Evolutionary conservation across 1,139 yeast species (phyloP).

Genomic region (Suzukiozyma palmioleophila): DNA sequence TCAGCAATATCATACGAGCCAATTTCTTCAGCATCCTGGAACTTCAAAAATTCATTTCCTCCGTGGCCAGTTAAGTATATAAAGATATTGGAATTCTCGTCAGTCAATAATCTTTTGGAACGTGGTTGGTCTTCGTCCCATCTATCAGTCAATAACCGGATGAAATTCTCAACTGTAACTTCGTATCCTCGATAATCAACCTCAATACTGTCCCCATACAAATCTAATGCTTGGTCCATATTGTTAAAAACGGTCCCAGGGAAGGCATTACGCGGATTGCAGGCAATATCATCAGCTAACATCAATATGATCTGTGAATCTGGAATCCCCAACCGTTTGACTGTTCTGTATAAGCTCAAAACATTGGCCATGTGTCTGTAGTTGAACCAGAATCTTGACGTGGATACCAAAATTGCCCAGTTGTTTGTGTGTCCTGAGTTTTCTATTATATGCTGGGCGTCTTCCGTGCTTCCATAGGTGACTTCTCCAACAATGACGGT

Average conservation of each 20-base stretch:
- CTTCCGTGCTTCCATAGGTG: slow-evolving; percentile 10
- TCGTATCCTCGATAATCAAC: slow-evolving; percentile 98
- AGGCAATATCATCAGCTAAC: slow-evolving; percentile 96
- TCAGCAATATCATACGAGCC: slow-evolving; percentile 95
- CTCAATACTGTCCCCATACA: slow-evolving; percentile 91
- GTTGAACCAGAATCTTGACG: slow-evolving; percentile 97
- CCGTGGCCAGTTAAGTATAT: slow-evolving; percentile 98
- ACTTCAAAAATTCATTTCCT: slow-evolving; percentile 93
- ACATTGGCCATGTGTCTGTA: slow-evolving; percentile 98
- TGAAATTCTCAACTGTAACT: slow-evolving; percentile 94
- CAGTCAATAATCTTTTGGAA: slow-evolving; percentile 83
- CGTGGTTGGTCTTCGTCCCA: slow-evolving; percentile 95
- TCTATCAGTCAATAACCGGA: slow-evolving; percentile 83
- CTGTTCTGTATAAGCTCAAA: slow-evolving; percentile 89
- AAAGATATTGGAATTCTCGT: slow-evolving; percentile 89
- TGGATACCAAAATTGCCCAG: slow-evolving; percentile 94
- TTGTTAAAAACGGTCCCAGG: slow-evolving; percentile 96
- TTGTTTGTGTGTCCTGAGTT: slow-evolving; percentile 68
- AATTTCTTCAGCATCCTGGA: slow-evolving; percentile 97
- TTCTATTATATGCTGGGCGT: slow-evolving; percentile 21
- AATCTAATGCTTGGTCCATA: slow-evolving; percentile 87
- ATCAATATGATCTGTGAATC: slow-evolving; percentile 94
- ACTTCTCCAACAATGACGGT: neutral
- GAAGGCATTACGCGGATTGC: slow-evolving; percentile 92
- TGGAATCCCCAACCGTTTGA: slow-evolving; percentile 91